A percentile compares a stretch with the other conserved stretches of the same genome.
Evolutionary conservation across 2,329 filamentous ascomycete genomes (phyloP).

Genomic region (Podosphaera xanthii): DNA sequence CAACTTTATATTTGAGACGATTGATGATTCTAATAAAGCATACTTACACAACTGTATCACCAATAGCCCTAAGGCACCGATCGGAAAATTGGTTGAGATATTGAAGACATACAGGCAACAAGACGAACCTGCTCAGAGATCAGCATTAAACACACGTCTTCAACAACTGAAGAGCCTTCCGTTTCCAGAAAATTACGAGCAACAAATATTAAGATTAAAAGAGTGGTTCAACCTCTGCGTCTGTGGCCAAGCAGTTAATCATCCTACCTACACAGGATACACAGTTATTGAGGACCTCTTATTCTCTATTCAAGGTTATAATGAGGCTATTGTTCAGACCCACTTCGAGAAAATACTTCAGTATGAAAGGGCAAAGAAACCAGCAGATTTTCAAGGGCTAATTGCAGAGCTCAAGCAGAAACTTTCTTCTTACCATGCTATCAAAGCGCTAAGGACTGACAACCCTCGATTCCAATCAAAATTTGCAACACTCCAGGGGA

Average conservation of each 20-base stretch:
- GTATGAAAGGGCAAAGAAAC: background rate
- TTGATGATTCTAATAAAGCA: background rate
- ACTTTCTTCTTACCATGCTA: background rate
- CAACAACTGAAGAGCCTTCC: background rate
- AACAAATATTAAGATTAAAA: background rate
- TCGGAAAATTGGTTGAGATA: background rate
- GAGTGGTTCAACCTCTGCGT: background rate
- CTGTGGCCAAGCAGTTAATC: background rate
- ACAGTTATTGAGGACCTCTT: background rate
- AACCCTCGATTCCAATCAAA: background rate
- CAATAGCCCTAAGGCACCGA: no score
- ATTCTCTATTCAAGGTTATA: background rate
- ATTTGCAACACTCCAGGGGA: background rate
- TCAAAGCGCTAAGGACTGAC: background rate
- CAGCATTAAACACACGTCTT: background rate
- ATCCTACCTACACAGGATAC: background rate
- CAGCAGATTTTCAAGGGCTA: background rate
- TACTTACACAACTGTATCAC: background rate
- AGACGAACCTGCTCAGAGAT: background rate
- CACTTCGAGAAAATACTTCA: background rate
- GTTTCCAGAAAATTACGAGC: background rate
- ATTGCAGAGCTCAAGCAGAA: background rate
- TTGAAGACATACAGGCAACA: background rate
- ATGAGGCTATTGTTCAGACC: background rate
- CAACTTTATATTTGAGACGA: background rate